Evolutionary conservation across 805 yeast genomes (phyloP), one percentile per base, ranked within the genome.

Genomic region (Candida mattraensis): DNA sequence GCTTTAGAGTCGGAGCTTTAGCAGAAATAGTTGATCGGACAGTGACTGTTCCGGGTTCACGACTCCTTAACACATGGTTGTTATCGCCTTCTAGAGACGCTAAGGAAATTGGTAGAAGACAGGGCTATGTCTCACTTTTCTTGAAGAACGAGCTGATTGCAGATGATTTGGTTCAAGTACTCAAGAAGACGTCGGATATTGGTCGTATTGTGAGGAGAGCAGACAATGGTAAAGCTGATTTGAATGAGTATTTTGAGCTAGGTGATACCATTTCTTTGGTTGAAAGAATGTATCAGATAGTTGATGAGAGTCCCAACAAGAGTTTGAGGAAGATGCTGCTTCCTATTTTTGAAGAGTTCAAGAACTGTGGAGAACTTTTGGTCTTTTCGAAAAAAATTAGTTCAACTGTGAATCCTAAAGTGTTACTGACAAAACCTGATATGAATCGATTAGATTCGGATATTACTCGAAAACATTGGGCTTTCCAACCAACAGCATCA

Each of bases 61-160:
- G 98, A 26, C 53, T 84, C n/a, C 61, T 93, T 9, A 74, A 81
- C 6, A 79, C 80, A 34, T 87, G 97, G 96, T 61, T 91, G 4
- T 70, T 85, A 17, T 78, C 87, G 2, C 99, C 99, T 0, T 71
- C 86, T 0, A 70, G 83, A 7, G 74, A 82, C 49, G 50, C 74
- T 0, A 48, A 54, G 0, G 83, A 76, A 42, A 77, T 93, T 10
- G 57, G 56, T 12, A 50, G 56, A 13, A 65, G 99, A 18, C 86
- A 79, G 30, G 62, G 61, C 12, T 48, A 72, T 9, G 82, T 84
- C 0, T 54, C 57, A 5, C 53, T 63, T 3, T 72, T 83, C 28
- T 37, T 55, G 21, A 54, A 53, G 6, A 54, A 69, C 27, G 27
- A 26, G 12, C 18, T 34, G 1, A 51, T 64, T 22, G 50, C 65